Evolutionary conservation across 495 filamentous ascomycete species (phyloP), one percentile per base, ranked within the genome.

Genomic region (Xylaria intraflava): DNA sequence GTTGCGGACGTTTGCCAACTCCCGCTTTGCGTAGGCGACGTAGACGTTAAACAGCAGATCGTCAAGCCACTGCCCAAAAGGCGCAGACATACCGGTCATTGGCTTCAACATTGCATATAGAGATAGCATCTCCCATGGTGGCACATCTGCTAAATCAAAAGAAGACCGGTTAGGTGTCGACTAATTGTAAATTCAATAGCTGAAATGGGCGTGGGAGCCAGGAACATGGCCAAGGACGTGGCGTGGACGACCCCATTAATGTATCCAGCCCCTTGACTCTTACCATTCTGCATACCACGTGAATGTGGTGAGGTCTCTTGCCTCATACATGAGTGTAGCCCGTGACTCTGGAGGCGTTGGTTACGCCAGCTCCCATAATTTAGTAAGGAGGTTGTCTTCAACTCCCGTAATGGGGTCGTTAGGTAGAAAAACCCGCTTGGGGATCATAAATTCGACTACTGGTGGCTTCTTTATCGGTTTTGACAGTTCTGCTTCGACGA

Each of bases 371-470:
- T 79, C 73, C 78, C 80, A 83, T 19, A 83, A 65, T 52, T 70
- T 78, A 47, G 74, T 76, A 8, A 84, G 56, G 36, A 81, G 63
- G 54, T 66, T 78, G 47, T 78, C 76, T 30, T 68, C 60, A 22
- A 68, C 59, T 40, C 64, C 71, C 22, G 76, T 61, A 9, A 62
- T 64, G 26, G 58, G 54, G 29, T 76, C 78, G 11, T 81, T 72
- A 20, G 75, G 78, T 41, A 73, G 81, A 58, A 95, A 92, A 23
- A 97, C 88, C 55, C 78, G 81, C 72, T 94, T 94, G 20, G 94
- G 90, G 44, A 99, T 95, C 73, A 91, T 86, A 69, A 82, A 96
- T 69, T 97, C 93, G 57, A 96, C 83, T 29, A 90, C 90, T 3
- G 90, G 90, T 27, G 80, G 68, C 67, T 92, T 93, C 73, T 85